Evolutionary conservation across 805 yeast genomes (phyloP).

Genomic region (Candida hungchunana): DNA sequence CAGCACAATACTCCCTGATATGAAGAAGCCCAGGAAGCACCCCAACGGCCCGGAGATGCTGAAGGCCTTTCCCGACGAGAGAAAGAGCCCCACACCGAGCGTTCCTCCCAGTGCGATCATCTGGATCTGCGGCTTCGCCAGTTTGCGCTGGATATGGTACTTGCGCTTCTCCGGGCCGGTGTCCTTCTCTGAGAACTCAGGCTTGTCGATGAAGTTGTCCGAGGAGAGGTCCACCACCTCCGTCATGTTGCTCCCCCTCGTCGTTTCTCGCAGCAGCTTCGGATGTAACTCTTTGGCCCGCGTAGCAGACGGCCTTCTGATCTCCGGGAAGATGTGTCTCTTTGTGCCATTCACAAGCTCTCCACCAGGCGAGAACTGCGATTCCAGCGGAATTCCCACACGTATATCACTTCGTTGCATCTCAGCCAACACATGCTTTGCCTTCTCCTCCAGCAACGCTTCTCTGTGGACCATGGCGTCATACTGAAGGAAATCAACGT

Average conservation of each 20-base stretch:
- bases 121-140: constrained; percentile 64
- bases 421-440: constrained; percentile 17
- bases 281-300: constrained; percentile 8
- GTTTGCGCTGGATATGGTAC: constrained; percentile 46
- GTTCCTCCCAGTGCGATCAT: constrained; percentile 80
- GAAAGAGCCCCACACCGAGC: constrained; percentile 68
- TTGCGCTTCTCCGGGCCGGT: constrained; percentile 4
- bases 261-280: constrained; percentile 12
- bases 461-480: constrained; percentile 32
- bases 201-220: constrained; percentile 11
- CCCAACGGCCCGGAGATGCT: constrained; percentile 77
- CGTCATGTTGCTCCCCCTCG: constrained; percentile 22
- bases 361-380: constrained; percentile 24
- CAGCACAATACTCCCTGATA: constrained; percentile 62
- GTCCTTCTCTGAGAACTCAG: not conserved
- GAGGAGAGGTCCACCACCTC: constrained; percentile 24
- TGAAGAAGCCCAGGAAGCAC: constrained; percentile 57
- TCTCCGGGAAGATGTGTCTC: constrained; percentile 8
- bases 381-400: constrained; percentile 21
- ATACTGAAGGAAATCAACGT: constrained; percentile 31
- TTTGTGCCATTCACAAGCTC: constrained; percentile 12
- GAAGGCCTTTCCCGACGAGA: constrained; percentile 69
- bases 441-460: constrained; percentile 27
- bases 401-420: constrained; percentile 17
- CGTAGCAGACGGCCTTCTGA: constrained; percentile 7